phyloP scores from a whole-genome alignment of 139 green algal genomes.

The Chlamydomonas eustigma region DNA sequence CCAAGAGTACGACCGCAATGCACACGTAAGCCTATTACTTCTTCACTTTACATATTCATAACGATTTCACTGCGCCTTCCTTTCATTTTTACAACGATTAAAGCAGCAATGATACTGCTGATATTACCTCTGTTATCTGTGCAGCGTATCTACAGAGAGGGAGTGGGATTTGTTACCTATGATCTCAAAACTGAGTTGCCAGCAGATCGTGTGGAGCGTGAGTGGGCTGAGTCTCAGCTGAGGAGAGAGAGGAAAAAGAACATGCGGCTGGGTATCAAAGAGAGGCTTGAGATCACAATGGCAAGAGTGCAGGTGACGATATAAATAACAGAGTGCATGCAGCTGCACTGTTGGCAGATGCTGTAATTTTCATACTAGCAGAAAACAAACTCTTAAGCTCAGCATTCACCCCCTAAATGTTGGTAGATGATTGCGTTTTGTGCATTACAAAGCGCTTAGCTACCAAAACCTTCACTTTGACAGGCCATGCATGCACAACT shows the following conservation, averaged over 20 bases:
- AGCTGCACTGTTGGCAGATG: too few species aligned
- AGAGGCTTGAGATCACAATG: constrained; percentile 40
- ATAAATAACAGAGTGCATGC: not conserved
- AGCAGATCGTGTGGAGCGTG: constrained; percentile 28
- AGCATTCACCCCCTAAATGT: too few species aligned
- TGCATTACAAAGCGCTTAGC: too few species aligned
- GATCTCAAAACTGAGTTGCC: constrained; percentile 31
- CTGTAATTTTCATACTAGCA: too few species aligned
- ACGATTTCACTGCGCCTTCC: too few species aligned
- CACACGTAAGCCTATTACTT: not conserved
- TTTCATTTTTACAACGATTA: too few species aligned
- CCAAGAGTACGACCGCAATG: constrained; percentile 19
- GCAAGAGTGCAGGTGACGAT: constrained; percentile 23
- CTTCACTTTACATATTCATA: not conserved
- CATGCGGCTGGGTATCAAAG: constrained; percentile 21
- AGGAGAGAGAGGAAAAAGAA: constrained; percentile 37
- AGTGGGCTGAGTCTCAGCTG: constrained; percentile 49
- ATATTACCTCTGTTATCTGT: not conserved
- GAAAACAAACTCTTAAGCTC: too few species aligned
- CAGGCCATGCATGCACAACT: constrained; percentile 23
- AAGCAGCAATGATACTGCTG: too few species aligned
- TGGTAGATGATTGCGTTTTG: too few species aligned
- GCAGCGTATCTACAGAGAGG: constrained; percentile 25
- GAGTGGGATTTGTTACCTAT: constrained; percentile 26
- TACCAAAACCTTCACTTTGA: too few species aligned